Percentiles rank a stretch among this genome's conserved stretches.
phyloP scores from a whole-genome alignment of 2,329 filamentous ascomycete genomes.

The Atkinsonella hypoxylon region DNA sequence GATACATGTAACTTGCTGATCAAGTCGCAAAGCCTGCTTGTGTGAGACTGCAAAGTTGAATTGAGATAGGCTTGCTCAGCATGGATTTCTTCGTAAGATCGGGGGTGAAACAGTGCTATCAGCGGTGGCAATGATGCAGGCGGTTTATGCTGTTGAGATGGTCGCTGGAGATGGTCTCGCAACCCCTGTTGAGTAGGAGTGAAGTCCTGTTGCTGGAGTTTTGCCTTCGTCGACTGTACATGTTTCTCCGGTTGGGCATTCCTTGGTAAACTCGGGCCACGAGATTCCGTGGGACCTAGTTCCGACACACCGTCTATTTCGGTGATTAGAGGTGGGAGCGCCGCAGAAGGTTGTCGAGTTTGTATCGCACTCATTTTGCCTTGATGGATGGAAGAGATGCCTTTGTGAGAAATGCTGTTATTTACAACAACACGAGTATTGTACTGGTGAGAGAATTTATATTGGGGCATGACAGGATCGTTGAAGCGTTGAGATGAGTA shows the following conservation, averaged over 20 bases:
- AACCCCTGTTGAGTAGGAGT: background rate
- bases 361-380: conserved; percentile 1
- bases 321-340: conserved; percentile 2
- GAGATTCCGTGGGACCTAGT: background rate
- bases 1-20: conserved; percentile 25
- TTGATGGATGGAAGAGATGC: background rate
- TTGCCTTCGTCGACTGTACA: background rate
- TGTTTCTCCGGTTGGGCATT: background rate
- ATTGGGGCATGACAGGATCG: background rate
- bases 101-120: conserved; percentile 20
- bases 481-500: background rate
- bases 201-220: background rate
- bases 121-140: background rate
- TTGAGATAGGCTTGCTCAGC: conserved; percentile 36
- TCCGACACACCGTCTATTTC: background rate
- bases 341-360: conserved; percentile 3
- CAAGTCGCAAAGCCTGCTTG: conserved; percentile 23
- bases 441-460: background rate
- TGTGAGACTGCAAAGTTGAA: conserved; percentile 28
- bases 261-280: background rate
- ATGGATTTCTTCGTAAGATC: conserved; percentile 30
- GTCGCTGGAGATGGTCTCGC: background rate
- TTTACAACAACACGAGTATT: background rate
- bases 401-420: background rate
- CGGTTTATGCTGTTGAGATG: background rate